These are phyloP conservation scores for Rhazya stricta DNA, from an alignment of 257 asterid species.

Conservation along the genomic window DNA sequence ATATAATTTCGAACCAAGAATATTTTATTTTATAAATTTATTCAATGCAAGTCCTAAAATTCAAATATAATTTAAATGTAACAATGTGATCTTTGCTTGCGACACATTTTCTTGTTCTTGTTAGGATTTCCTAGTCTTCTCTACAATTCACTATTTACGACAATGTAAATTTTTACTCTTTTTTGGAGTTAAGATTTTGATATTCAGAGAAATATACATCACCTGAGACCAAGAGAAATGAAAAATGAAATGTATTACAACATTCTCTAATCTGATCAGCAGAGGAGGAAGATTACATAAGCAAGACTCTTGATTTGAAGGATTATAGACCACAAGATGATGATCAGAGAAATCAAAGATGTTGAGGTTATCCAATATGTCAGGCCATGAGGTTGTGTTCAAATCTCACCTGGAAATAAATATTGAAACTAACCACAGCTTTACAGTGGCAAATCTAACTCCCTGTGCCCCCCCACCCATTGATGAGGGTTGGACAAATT, in stretches of 20 bases:
- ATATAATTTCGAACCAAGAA: no score
- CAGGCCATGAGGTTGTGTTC: slow-evolving; percentile 23
- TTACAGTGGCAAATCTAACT: slow-evolving; percentile 32
- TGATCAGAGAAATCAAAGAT: slow-evolving; percentile 21
- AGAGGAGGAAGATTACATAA: background rate
- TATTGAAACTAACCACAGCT: slow-evolving; percentile 29
- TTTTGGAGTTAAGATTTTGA: background rate
- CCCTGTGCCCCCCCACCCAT: slow-evolving; percentile 3
- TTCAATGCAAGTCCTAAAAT: no score
- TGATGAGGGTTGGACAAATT: slow-evolving; percentile 9
- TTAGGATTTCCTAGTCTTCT: no score
- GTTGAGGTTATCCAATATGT: slow-evolving; percentile 29
- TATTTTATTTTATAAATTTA: no score
- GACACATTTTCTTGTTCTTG: no score
- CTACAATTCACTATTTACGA: no score
- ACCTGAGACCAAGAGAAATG: background rate
- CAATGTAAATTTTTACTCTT: no score
- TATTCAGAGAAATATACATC: background rate
- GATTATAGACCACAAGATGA: slow-evolving; percentile 13
- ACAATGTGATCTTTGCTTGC: no score
- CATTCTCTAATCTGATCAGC: background rate
- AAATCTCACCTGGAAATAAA: slow-evolving; percentile 31
- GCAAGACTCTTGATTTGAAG: slow-evolving; percentile 18
- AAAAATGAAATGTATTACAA: background rate
- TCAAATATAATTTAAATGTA: no score